Percentiles rank a stretch among this genome's conserved stretches.
phyloP scores from a whole-genome alignment of 495 filamentous ascomycete species.

The Cudoniella acicularis region DNA sequence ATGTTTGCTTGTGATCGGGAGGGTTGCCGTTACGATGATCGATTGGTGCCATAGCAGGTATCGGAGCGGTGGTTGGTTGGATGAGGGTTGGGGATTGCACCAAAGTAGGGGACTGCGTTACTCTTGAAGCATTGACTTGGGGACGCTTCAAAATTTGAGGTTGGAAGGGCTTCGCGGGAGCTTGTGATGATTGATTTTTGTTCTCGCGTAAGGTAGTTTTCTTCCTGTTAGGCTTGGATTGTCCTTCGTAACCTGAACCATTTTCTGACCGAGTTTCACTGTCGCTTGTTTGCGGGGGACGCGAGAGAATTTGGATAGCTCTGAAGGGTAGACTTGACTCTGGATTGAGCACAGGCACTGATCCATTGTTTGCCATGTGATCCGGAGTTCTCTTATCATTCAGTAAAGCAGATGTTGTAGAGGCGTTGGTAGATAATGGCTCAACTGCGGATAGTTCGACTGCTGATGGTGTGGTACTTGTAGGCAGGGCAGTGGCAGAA shows the following conservation, averaged over 20 bases:
- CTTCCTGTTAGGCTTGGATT: conserved; percentile 18
- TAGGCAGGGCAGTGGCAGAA: conserved; percentile 18
- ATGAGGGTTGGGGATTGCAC: conserved; percentile 6
- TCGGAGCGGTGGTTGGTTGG: conserved; percentile 11
- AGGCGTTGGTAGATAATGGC: conserved; percentile 19
- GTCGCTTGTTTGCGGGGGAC: conserved; percentile 14
- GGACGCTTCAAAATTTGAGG: conserved; percentile 58
- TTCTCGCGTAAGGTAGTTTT: not conserved
- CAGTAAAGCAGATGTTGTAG: conserved; percentile 12
- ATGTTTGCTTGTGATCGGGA: conserved; percentile 59
- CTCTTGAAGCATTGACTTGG: conserved; percentile 21
- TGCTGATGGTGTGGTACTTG: conserved; percentile 19
- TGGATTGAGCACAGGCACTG: conserved; percentile 22
- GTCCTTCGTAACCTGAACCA: conserved; percentile 7
- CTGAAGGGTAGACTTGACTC: conserved; percentile 21
- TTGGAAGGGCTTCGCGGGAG: conserved; percentile 45
- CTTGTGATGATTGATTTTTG: not conserved
- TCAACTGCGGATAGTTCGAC: conserved; percentile 23
- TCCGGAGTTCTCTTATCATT: conserved; percentile 13
- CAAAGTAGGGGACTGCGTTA: conserved; percentile 19
- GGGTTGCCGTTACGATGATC: too few relatives aligned
- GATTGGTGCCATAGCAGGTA: too few relatives aligned
- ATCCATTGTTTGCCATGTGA: not conserved
- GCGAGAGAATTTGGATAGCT: conserved; percentile 16
- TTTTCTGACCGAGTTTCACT: conserved; percentile 17